phyloP scores from a whole-genome alignment of 148 eudicot genomes.

The Camellia granthamiana region DNA sequence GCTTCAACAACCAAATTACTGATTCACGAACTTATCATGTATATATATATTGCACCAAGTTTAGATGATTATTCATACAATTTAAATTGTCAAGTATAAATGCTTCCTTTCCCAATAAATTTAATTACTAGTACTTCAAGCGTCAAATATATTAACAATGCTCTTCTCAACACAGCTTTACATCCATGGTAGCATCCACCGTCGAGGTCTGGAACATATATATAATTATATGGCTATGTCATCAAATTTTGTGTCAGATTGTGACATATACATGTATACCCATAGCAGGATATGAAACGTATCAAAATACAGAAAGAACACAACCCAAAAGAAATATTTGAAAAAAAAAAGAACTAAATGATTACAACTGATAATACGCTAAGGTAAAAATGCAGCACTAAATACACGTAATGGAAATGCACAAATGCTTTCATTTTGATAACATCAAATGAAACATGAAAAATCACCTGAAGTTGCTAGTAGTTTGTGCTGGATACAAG shows the following conservation, averaged over 20 bases:
- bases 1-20: background rate
- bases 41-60: background rate
- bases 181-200: background rate
- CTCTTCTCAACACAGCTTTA: background rate
- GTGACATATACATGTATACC: conserved; percentile 5
- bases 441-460: background rate
- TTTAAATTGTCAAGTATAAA: background rate
- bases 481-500: conserved; percentile 83
- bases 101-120: background rate
- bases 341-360: background rate
- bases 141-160: background rate
- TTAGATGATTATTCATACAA: background rate
- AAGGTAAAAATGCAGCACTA: background rate
- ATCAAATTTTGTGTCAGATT: background rate
- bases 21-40: background rate
- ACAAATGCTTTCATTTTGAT: background rate
- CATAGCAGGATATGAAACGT: background rate
- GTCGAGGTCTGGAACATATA: background rate
- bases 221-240: background rate
- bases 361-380: background rate
- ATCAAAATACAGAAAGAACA: background rate
- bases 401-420: background rate
- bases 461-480: conserved; percentile 81
- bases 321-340: background rate
- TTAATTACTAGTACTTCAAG: background rate